Evolutionary conservation across 495 filamentous ascomycete genomes (phyloP), one percentile per base, ranked within the genome.

Genomic region (Daldinia childiae): DNA sequence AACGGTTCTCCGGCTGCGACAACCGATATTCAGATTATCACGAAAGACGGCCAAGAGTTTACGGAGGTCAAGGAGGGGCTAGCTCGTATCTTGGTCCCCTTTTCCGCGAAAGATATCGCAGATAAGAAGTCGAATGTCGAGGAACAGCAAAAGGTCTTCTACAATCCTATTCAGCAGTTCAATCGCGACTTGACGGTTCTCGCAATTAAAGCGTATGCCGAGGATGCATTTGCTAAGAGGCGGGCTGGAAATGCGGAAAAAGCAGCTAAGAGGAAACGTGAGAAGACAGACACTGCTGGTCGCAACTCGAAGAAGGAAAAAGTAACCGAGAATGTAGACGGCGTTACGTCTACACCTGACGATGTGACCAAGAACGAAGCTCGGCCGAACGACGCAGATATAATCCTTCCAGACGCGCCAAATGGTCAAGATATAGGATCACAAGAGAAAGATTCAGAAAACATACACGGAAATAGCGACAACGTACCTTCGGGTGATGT

Each of bases 101-200:
- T 73, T 29, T 72, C 77, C 8, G 67, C 72, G 17, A 77, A 76
- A 17, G 73, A 78, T 48, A 73, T 74, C 29, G 63, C 58, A 12
- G 58, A 24, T 14, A 77, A 78, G 41, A 64, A 59, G 19, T 64
- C 58, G 9, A 76, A 72, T 32, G 74, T 78, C 45, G 77, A 82
- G 59, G 79, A 80, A 38, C 81, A 82, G 39, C 93, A 97, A 77
- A 87, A 90, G 30, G 96, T 99, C 27, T 99, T 99, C 78, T 99
- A 99, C 82, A 99, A 99, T 71, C 95, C 95, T 0, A 97, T 99
- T 45, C 96, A 98, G 76, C 96, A 98, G 79, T 99, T 97, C 84
- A 99, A 99, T 82, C 89, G 95, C 9, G 95, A 99, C 80, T 81
- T 99, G 71, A 97, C 92, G 74, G 91, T 98, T 32, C 86, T 98